A percentile compares a stretch with the other conserved stretches of the same genome.
phyloP scores from a whole-genome alignment of 257 asterid genomes.

The Nicotiana undulata region DNA sequence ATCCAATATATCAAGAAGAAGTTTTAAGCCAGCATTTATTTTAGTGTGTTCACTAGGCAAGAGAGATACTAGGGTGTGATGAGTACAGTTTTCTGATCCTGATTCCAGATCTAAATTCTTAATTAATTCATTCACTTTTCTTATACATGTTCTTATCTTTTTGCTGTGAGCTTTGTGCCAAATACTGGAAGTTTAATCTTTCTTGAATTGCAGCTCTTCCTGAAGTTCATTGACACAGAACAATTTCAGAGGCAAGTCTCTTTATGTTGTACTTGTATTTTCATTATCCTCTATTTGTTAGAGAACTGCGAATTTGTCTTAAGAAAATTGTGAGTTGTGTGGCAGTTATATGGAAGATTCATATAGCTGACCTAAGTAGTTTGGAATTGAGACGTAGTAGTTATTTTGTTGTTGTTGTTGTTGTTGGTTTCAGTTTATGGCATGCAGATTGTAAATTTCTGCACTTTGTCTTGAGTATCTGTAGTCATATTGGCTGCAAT shows the following conservation, averaged over 20 bases:
- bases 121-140: neutral
- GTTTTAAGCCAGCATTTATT: neutral
- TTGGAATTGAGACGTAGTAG: neutral
- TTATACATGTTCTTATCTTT: neutral
- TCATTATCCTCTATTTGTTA: neutral
- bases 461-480: neutral
- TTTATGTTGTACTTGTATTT: neutral
- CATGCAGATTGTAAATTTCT: neutral
- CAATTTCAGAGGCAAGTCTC: slow-evolving; percentile 79
- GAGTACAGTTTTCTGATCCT: neutral
- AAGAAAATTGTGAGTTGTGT: neutral
- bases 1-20: neutral
- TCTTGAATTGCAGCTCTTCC: slow-evolving; percentile 37
- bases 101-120: neutral
- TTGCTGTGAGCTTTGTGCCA: neutral
- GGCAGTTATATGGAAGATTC: neutral
- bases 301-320: neutral
- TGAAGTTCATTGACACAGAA: slow-evolving; percentile 85
- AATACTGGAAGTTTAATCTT: neutral
- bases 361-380: neutral
- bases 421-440: neutral
- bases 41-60: neutral
- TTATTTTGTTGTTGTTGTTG: neutral
- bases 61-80: neutral
- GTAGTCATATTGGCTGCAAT: neutral